phyloP scores from a whole-genome alignment of 495 filamentous ascomycete genomes.

The Aspergillus bridgeri region DNA sequence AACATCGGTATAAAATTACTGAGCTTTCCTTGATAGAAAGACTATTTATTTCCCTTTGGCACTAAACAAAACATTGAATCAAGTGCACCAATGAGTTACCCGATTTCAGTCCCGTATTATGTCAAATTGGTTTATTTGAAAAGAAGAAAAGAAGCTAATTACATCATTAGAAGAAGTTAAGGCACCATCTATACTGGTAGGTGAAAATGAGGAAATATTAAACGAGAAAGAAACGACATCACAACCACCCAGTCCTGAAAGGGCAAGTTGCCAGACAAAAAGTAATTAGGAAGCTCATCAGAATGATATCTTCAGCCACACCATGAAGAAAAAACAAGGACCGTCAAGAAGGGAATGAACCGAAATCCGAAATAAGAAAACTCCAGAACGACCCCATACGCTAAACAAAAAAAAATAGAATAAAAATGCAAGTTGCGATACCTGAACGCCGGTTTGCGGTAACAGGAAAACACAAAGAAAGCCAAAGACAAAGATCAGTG shows the following conservation, averaged over 20 bases:
- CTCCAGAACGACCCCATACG: constrained; percentile 2
- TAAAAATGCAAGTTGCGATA: constrained; percentile 2
- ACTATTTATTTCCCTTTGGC: no score
- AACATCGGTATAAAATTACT: no score
- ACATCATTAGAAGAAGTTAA: not conserved
- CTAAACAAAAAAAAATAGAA: constrained; percentile 9
- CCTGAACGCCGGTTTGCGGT: constrained; percentile 4
- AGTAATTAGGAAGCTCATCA: no score
- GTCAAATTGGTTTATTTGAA: no score
- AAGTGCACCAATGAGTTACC: no score
- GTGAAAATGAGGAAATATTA: not conserved
- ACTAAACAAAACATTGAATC: no score
- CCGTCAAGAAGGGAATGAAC: not conserved
- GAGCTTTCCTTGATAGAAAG: no score
- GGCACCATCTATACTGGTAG: not conserved
- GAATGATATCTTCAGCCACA: not conserved
- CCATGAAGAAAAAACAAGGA: not conserved
- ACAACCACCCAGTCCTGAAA: not conserved
- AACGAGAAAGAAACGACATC: not conserved
- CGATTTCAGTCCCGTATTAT: no score
- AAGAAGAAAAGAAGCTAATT: not conserved
- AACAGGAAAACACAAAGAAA: not conserved
- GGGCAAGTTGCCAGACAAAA: not conserved
- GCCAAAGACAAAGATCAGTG: not conserved
- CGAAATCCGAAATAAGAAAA: not conserved